Base-by-base conservation (phyloP, 2,329 filamentous ascomycete genomes). In the Pseudogymnoascus sp. region DNA sequence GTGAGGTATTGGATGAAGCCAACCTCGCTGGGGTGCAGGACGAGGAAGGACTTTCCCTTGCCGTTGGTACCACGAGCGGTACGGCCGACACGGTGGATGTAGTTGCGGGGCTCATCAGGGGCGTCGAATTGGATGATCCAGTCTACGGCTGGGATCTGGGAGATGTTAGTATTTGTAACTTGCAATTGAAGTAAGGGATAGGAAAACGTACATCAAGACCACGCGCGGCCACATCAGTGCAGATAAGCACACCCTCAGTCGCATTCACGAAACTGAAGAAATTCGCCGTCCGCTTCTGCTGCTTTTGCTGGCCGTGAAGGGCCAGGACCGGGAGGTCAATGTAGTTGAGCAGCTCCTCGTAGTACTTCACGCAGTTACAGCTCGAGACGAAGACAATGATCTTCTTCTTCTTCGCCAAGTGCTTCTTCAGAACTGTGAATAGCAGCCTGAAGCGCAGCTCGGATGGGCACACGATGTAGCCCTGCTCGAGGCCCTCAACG, bases 61-160 rank as follows among this genome's bases (percentile, higher is more conserved):
- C 84, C 86, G 73, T 90, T 88, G 64, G 86, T 82, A 60, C 92
- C 93, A 76, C 94, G 84, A 0, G 94, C 94, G 3, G 94, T 99
- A 70, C 94, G 91, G 69, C 94, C 94, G 14, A 97, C 94, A 64
- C 94, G 90, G 80, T 99, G 94, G 70, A 96, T 95, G 77, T 97
- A 95, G 74, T 94, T 90, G 69, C 89, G 82, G 22, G 91, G 89
- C 73, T 95, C 91, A 80, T 96, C 92, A 3, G 92, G 92, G 9
- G 92, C 93, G 69, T 97, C 94, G 71, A 95, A 96, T 75, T 97
- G 92, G 65, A 97, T 86, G 68, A 97, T 95, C 87, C 90, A 97
- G 78, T 97, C 93, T 45, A 97, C 93, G 22, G 90, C 88, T 0
- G 93, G 93, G 66, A 97, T 97, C 83, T 88, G 62, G 19, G 5